These are phyloP conservation scores for Aristolochia fimbriata DNA, from an alignment of 164 flowering plant species.

Conservation along the genomic window DNA sequence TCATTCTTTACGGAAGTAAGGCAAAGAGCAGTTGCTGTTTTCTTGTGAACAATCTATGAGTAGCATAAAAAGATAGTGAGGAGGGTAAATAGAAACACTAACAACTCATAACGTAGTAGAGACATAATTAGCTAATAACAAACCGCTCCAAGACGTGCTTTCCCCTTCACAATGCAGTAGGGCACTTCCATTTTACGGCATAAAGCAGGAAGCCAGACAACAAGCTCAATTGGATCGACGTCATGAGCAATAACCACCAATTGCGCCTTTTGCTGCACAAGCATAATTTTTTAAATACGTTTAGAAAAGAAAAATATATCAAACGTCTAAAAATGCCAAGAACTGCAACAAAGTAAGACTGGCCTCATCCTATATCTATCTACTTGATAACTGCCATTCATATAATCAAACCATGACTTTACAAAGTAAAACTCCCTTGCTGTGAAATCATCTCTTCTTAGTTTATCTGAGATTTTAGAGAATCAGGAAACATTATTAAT, in stretches of 20 bases:
- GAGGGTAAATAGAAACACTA: no score
- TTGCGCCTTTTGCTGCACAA: neutral
- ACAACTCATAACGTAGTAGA: no score
- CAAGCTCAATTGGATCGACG: constrained; percentile 1
- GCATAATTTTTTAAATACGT: neutral
- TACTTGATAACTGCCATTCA: no score
- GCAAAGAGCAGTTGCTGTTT: constrained; percentile 54
- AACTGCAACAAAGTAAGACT: no score
- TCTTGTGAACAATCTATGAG: constrained; percentile 8
- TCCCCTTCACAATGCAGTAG: neutral
- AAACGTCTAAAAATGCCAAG: neutral
- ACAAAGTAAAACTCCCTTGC: neutral
- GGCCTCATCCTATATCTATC: no score
- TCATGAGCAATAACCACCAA: constrained; percentile 1
- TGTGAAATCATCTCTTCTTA: neutral
- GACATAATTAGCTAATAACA: no score
- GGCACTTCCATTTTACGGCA: constrained; percentile 2
- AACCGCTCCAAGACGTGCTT: no score
- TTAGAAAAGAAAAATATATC: neutral
- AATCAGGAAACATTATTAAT: no score
- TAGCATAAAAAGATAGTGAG: no score
- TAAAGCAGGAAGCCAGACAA: constrained; percentile 2
- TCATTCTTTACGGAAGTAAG: constrained; percentile 59
- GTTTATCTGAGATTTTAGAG: no score
- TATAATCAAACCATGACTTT: no score